Conservation (phyloP, 2,329 filamentous ascomycete genomes). For the Harringtonia aguacate region DNA sequence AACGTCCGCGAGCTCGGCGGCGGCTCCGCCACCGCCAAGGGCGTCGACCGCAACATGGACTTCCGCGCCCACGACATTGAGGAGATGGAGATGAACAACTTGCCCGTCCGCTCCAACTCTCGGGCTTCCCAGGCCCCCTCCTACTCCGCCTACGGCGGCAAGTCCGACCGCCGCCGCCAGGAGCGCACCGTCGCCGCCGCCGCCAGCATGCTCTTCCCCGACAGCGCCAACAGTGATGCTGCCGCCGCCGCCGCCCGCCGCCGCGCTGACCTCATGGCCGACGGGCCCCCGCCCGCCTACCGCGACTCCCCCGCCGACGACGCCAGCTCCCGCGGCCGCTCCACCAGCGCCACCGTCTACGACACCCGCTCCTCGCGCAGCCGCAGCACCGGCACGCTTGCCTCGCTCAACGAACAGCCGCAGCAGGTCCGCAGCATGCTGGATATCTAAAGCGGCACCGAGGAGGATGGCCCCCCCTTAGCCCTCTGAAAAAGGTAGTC, state of each 20-base stretch:
- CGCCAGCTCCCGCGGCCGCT: slow-evolving; percentile 16
- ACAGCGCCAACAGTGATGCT: too few species aligned
- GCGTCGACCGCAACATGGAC: slow-evolving; percentile 25
- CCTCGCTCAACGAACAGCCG: slow-evolving; percentile 36
- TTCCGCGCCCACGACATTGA: slow-evolving; percentile 17
- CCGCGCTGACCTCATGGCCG: slow-evolving; percentile 27
- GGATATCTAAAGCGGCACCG: slow-evolving; percentile 38
- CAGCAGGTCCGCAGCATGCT: slow-evolving; percentile 48
- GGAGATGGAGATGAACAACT: slow-evolving; percentile 20
- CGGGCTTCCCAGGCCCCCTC: slow-evolving; percentile 12
- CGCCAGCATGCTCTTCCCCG: slow-evolving; percentile 38
- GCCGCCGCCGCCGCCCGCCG: slow-evolving; percentile 19
- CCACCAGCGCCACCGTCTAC: background rate
- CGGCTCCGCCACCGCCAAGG: slow-evolving; percentile 29
- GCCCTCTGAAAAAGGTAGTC: too few species aligned
- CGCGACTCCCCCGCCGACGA: slow-evolving; percentile 12
- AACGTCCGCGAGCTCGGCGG: slow-evolving; percentile 47
- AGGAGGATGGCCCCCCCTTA: too few species aligned
- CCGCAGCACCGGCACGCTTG: slow-evolving; percentile 33
- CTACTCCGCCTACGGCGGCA: slow-evolving; percentile 24
- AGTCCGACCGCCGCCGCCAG: slow-evolving; percentile 30
- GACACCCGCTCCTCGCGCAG: slow-evolving; percentile 25
- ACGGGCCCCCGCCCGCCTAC: slow-evolving; percentile 32
- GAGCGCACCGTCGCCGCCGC: slow-evolving; percentile 33
- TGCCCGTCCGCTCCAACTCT: slow-evolving; percentile 10